phyloP scores from a whole-genome alignment of 2,329 filamentous ascomycete genomes.

The Beauveria medogensis region DNA sequence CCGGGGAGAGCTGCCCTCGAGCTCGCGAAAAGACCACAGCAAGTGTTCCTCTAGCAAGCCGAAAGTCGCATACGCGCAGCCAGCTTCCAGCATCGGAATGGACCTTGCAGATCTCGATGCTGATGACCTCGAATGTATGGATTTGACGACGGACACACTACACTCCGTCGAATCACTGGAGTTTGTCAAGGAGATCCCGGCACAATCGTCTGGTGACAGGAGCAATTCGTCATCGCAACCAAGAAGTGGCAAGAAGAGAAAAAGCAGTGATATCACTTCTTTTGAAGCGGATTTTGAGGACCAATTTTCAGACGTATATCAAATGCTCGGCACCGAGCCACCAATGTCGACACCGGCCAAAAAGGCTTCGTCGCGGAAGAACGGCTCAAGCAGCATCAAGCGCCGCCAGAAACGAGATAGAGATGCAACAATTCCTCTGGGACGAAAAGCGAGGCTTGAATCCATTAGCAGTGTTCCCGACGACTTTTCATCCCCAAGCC shows the following conservation, averaged over 20 bases:
- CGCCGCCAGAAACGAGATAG: constrained; percentile 5
- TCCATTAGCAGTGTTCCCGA: background rate
- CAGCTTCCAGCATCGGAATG: constrained; percentile 17
- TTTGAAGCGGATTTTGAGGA: constrained; percentile 29
- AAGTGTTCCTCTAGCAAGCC: constrained; percentile 19
- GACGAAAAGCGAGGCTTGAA: background rate
- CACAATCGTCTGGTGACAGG: constrained; percentile 15
- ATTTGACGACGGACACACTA: constrained; percentile 30
- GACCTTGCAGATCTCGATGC: constrained; percentile 29
- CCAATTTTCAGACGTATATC: constrained; percentile 47
- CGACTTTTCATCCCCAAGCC: constrained; percentile 9
- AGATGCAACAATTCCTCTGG: background rate
- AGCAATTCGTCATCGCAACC: background rate
- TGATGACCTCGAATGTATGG: constrained; percentile 30
- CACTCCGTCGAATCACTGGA: constrained; percentile 27
- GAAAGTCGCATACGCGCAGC: constrained; percentile 15
- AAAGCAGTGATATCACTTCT: constrained; percentile 39
- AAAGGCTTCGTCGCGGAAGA: background rate
- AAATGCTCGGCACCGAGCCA: constrained; percentile 35
- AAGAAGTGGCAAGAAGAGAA: constrained; percentile 41
- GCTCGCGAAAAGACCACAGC: constrained; percentile 15
- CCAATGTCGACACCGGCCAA: constrained; percentile 27
- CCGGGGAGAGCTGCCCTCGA: constrained; percentile 3
- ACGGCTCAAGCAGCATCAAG: background rate
- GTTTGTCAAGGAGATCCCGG: constrained; percentile 28